Evolutionary conservation across 345 rosid species (phyloP).

Genomic region (Camelina sativa): DNA sequence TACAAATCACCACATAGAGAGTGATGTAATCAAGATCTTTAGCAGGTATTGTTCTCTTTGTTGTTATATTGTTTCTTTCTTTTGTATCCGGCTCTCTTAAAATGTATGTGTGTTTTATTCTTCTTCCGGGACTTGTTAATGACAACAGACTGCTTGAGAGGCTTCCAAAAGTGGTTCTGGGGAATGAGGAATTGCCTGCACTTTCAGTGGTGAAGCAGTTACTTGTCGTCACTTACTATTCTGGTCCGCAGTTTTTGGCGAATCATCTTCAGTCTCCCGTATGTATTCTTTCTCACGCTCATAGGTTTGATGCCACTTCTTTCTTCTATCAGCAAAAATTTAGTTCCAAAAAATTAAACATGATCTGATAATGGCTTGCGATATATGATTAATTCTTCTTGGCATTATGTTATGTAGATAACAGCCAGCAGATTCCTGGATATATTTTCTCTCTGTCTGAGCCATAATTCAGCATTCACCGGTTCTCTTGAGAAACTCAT

Average conservation of each 20-base stretch:
- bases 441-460: constrained; percentile 70
- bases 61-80: constrained; percentile 11
- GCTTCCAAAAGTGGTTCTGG: constrained; percentile 85
- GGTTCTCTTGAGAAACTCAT: constrained; percentile 81
- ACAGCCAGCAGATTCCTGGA: constrained; percentile 85
- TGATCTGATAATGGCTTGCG: constrained; percentile 15
- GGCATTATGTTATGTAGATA: constrained; percentile 52
- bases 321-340: constrained; percentile 29
- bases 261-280: constrained; percentile 88
- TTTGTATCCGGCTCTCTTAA: constrained; percentile 13
- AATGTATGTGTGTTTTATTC: constrained; percentile 3
- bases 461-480: constrained; percentile 66
- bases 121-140: constrained; percentile 11
- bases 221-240: constrained; percentile 75
- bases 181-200: constrained; percentile 71
- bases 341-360: no score
- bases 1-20: constrained; percentile 48
- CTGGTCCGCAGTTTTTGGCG: constrained; percentile 76
- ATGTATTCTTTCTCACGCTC: constrained; percentile 51
- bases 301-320: constrained; percentile 34
- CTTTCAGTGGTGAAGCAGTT: constrained; percentile 76
- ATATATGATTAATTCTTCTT: constrained; percentile 26
- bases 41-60: constrained; percentile 58
- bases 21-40: constrained; percentile 66
- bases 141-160: constrained; percentile 71